phyloP scores from a whole-genome alignment of 768 basidiomycete genomes.

The Coprinellus micaceus region DNA sequence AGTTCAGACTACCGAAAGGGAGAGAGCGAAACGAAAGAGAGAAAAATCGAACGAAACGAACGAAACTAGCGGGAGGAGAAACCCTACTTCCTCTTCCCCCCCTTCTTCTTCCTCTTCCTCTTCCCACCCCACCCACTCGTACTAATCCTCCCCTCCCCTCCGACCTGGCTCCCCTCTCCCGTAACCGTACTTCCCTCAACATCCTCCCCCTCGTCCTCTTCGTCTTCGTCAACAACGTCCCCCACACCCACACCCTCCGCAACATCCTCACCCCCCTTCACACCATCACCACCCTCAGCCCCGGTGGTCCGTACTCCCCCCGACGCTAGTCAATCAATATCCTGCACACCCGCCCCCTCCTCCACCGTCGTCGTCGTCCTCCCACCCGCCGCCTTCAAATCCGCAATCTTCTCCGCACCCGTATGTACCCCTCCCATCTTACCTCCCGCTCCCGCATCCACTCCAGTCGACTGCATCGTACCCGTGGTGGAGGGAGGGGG shows the following conservation, averaged over 20 bases:
- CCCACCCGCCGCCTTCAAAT: too few relatives aligned
- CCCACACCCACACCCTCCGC: background rate
- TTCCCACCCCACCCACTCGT: slow-evolving; percentile 8
- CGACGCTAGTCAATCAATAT: too few relatives aligned
- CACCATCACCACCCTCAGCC: too few relatives aligned
- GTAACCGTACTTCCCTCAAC: slow-evolving; percentile 37
- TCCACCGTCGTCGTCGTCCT: too few relatives aligned
- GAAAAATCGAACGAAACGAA: background rate
- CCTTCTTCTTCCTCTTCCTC: too few relatives aligned
- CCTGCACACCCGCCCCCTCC: too few relatives aligned
- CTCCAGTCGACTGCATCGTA: too few relatives aligned
- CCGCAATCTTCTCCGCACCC: background rate
- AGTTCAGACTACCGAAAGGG: too few relatives aligned
- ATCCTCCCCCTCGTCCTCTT: slow-evolving; percentile 26
- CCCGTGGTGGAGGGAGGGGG: too few relatives aligned
- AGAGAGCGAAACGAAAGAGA: background rate
- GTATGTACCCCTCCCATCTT: background rate
- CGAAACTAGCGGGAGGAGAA: background rate
- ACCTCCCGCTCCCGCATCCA: background rate
- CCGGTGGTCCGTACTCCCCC: too few relatives aligned
- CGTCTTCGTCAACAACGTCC: background rate
- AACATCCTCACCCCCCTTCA: background rate
- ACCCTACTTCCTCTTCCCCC: background rate
- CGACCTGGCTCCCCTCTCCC: background rate
- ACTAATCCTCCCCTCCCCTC: background rate